Conservation (phyloP, 805 yeast species). For the Starmerella vitae region DNA sequence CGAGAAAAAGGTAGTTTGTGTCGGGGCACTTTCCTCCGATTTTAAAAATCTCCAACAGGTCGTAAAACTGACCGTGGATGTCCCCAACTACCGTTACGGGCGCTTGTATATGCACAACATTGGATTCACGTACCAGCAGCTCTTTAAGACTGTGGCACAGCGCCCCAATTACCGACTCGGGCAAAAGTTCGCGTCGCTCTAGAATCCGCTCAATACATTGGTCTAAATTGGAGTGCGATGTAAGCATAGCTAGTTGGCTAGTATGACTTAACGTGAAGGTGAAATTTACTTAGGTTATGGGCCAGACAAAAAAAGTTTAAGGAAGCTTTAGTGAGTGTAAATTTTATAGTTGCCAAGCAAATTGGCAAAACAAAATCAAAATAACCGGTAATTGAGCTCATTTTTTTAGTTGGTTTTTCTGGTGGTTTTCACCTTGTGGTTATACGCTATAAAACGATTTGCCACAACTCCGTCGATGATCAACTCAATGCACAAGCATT, state of each 20-base stretch:
- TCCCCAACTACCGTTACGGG: constrained; percentile 97
- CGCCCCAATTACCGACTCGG: constrained; percentile 56
- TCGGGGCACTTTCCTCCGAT: constrained; percentile 91
- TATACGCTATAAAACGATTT: too few relatives aligned
- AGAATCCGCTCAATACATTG: constrained; percentile 55
- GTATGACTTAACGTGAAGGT: too few relatives aligned
- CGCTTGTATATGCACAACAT: constrained; percentile 67
- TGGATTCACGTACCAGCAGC: constrained; percentile 62
- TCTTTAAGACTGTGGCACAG: constrained; percentile 74
- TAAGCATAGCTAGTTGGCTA: constrained; percentile 16
- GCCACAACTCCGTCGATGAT: too few relatives aligned
- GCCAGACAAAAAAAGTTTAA: too few relatives aligned
- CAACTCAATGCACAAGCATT: too few relatives aligned
- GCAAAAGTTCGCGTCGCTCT: constrained; percentile 44
- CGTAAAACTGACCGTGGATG: constrained; percentile 95
- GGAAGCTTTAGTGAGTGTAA: too few relatives aligned
- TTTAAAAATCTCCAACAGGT: constrained; percentile 76
- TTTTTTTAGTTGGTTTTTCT: too few relatives aligned
- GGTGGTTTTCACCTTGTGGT: too few relatives aligned
- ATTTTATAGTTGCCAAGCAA: too few relatives aligned
- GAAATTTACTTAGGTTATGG: too few relatives aligned
- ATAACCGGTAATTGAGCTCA: too few relatives aligned
- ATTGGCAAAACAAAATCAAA: too few relatives aligned
- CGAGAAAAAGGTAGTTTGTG: constrained; percentile 83
- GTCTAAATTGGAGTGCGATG: constrained; percentile 36